phyloP scores from a whole-genome alignment of 2,329 filamentous ascomycete genomes.

The Dichotomopilus funicola region DNA sequence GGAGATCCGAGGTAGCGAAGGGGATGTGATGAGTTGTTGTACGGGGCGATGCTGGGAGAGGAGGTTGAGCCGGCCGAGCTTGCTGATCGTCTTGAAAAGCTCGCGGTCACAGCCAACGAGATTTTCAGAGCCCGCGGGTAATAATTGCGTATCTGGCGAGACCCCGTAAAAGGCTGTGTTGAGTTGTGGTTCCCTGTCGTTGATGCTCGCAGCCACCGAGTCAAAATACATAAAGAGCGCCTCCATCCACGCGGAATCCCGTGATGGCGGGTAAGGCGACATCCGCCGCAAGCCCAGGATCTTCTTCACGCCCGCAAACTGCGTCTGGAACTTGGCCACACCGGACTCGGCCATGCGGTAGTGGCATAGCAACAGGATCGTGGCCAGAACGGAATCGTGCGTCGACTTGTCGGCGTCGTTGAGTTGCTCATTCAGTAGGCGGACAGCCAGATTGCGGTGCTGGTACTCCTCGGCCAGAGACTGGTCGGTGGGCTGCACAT shows the following conservation, averaged over 20 bases:
- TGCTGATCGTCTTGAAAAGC: slow-evolving; percentile 79
- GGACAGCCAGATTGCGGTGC: slow-evolving; percentile 72
- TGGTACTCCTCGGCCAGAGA: slow-evolving; percentile 74
- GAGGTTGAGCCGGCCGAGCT: slow-evolving; percentile 77
- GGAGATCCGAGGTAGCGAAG: slow-evolving; percentile 8
- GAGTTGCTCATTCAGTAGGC: slow-evolving; percentile 76
- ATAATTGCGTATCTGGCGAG: slow-evolving; percentile 40
- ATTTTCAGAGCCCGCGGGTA: slow-evolving; percentile 66
- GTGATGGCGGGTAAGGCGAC: slow-evolving; percentile 45
- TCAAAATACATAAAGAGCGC: slow-evolving; percentile 93
- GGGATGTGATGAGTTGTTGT: slow-evolving; percentile 29
- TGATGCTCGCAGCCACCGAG: slow-evolving; percentile 84
- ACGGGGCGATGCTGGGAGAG: slow-evolving; percentile 64
- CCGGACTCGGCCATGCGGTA: slow-evolving; percentile 93
- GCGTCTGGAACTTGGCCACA: slow-evolving; percentile 85
- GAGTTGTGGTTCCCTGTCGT: slow-evolving; percentile 82
- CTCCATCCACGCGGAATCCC: slow-evolving; percentile 83
- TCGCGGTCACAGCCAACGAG: slow-evolving; percentile 80
- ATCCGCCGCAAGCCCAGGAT: slow-evolving; percentile 68
- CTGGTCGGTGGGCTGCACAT: slow-evolving; percentile 52
- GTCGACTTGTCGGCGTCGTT: slow-evolving; percentile 68
- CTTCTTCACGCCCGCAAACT: slow-evolving; percentile 89
- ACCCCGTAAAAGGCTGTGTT: slow-evolving; percentile 58
- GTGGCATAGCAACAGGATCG: slow-evolving; percentile 79
- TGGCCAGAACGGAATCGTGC: slow-evolving; percentile 82